A percentile compares a stretch with the other conserved stretches of the same genome.
These are phyloP conservation scores for Blastobotrys proliferans DNA, from an alignment of 1,139 yeast genomes.

Conservation along the genomic window DNA sequence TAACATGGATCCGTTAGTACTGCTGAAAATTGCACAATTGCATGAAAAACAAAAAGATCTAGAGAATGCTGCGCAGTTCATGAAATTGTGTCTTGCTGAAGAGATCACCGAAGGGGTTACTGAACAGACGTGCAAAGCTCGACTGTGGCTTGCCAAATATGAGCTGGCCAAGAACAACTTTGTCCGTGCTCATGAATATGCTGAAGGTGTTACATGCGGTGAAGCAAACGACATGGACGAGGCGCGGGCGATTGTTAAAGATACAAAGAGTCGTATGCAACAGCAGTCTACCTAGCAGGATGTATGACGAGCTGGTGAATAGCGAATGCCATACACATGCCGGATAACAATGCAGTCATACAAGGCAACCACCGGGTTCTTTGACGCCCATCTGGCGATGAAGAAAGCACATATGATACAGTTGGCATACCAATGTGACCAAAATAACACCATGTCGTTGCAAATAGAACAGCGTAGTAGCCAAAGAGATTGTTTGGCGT, in stretches of 20 bases:
- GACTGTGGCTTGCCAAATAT: slow-evolving; percentile 79
- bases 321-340: too few species aligned
- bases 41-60: slow-evolving; percentile 54
- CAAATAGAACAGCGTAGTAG: too few species aligned
- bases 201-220: slow-evolving; percentile 70
- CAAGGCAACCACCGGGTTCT: too few species aligned
- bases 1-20: slow-evolving; percentile 49
- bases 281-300: neutral
- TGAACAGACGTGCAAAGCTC: slow-evolving; percentile 77
- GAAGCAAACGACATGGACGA: slow-evolving; percentile 85
- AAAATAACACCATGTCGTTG: too few species aligned
- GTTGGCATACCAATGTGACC: too few species aligned
- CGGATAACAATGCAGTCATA: too few species aligned
- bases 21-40: slow-evolving; percentile 65
- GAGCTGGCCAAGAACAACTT: slow-evolving; percentile 57
- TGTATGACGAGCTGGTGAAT: too few species aligned
- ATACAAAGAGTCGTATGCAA: slow-evolving; percentile 28
- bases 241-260: slow-evolving; percentile 79
- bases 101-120: slow-evolving; percentile 54
- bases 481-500: too few species aligned
- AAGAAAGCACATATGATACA: too few species aligned
- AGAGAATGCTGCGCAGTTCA: slow-evolving; percentile 56
- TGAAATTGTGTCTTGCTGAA: slow-evolving; percentile 71
- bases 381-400: too few species aligned
- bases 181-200: slow-evolving; percentile 68